These are phyloP conservation scores for Endocalyx cinctus DNA, from an alignment of 2,329 filamentous ascomycete species.

Conservation along the genomic window DNA sequence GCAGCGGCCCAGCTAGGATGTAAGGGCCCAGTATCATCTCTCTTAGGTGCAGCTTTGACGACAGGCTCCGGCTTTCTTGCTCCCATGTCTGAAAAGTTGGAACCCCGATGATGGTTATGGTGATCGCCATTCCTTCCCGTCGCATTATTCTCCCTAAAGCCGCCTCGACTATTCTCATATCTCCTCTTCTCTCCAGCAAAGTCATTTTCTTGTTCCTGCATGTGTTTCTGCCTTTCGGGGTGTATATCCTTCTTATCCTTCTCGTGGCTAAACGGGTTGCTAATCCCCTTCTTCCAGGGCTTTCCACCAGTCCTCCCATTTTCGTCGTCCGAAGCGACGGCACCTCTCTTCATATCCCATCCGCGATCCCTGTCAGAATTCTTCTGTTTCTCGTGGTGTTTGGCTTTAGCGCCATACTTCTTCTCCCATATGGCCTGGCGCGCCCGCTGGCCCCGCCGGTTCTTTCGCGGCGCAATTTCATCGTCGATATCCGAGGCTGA, in stretches of 20 bases:
- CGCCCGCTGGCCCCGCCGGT: conserved; percentile 71
- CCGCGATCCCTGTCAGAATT: conserved; percentile 42
- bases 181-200: background rate
- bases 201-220: conserved; percentile 21
- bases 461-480: conserved; percentile 58
- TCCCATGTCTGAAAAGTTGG: no score
- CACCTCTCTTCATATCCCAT: conserved; percentile 56
- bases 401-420: conserved; percentile 69
- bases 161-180: conserved; percentile 4
- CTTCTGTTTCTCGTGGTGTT: conserved; percentile 46
- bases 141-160: conserved; percentile 11
- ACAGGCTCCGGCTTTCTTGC: background rate
- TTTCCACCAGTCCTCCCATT: conserved; percentile 22
- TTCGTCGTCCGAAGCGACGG: conserved; percentile 45
- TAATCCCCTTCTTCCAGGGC: conserved; percentile 51
- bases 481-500: conserved; percentile 63
- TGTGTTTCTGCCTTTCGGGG: conserved; percentile 25
- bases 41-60: conserved; percentile 30
- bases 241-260: conserved; percentile 26
- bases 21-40: conserved; percentile 47
- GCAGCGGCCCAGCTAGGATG: conserved; percentile 64
- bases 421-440: conserved; percentile 76
- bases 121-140: no score
- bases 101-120: no score
- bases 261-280: conserved; percentile 24